Base-by-base conservation (phyloP, 768 basidiomycete species). In the Multifurca ochricompacta region DNA sequence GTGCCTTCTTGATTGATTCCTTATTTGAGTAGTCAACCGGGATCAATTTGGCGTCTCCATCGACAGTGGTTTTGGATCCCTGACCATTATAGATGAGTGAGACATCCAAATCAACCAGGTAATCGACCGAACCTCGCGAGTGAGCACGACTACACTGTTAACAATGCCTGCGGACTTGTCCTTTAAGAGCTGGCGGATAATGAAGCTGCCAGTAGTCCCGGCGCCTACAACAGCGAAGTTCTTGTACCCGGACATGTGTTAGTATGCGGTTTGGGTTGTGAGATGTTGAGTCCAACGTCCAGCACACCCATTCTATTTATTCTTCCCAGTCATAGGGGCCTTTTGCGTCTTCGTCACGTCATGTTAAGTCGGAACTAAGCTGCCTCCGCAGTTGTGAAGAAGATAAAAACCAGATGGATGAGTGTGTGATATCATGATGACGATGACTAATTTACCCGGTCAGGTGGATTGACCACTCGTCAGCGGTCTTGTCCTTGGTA, bases 121-220 rank as follows among this genome's bases (percentile, higher is more conserved):
- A n/a, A n/a, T n/a, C n/a, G n/a, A n/a, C n/a, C 50, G 25, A 27
- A 43, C 59, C 14, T 41, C 14, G 10, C 59, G 59, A 30, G 58
- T 53, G 10, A 60, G 56, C 23, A 60, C 51, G 19, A 48, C 41
- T 10, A 60, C 56, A 3, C 25, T 37, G 5, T 49, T 42, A 9
- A 60, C 30, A 9, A 27, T 54, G 16, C 59, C 59, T 1, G 32
- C 23, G 3, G 30, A 30, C 34, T 60, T 52, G 18, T 52, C 31
- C 43, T 42, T 51, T 40, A 61, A 34, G 7, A 61, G 32, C 43
- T 59, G 59, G 4, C 44, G 53, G 35, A 59, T 30, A n/a, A 61
- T 41, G 39, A 50, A 54, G 34, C 42, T 42, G 28, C 59, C 59
- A 1, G 59, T 50, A 11, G 37, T 59, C 3, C n/a, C n/a, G n/a